These are phyloP conservation scores for Micractinium conductrix DNA, from an alignment of 139 green algal species.

Conservation along the genomic window DNA sequence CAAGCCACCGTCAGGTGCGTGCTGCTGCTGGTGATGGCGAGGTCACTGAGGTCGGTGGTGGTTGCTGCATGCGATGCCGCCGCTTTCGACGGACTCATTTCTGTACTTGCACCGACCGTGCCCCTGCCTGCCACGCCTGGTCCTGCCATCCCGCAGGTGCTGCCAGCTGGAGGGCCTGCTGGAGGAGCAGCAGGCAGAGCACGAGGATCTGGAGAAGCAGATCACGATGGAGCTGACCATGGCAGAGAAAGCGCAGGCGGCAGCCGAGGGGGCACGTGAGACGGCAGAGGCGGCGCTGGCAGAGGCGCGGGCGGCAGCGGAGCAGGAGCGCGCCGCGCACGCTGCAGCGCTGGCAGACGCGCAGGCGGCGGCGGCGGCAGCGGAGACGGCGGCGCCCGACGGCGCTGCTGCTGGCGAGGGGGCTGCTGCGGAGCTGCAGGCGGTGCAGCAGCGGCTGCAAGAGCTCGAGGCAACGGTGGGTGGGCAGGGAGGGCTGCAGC, in stretches of 20 bases:
- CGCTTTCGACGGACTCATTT: too few species aligned
- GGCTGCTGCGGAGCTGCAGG: background rate
- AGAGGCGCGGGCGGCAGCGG: background rate
- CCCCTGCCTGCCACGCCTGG: too few species aligned
- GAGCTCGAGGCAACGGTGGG: constrained; percentile 8
- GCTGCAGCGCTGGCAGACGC: background rate
- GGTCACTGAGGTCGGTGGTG: background rate
- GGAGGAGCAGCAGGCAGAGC: background rate
- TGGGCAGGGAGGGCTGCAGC: background rate
- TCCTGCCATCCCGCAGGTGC: background rate
- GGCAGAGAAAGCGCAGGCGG: constrained; percentile 15
- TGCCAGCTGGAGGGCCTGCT: constrained; percentile 10
- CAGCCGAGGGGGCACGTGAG: background rate
- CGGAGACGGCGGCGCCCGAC: background rate
- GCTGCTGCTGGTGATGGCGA: background rate
- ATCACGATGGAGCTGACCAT: constrained; percentile 33
- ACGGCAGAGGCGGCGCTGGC: background rate
- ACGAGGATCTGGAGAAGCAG: constrained; percentile 25
- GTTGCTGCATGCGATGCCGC: background rate
- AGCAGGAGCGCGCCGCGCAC: too few species aligned
- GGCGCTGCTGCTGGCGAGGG: background rate
- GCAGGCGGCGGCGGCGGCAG: background rate
- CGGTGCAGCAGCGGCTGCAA: background rate
- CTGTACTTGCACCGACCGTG: too few species aligned
- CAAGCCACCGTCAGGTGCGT: background rate